Evolutionary conservation across 1,284 basidiomycete species (phyloP).

Genomic region (Volvariella surrecta): DNA sequence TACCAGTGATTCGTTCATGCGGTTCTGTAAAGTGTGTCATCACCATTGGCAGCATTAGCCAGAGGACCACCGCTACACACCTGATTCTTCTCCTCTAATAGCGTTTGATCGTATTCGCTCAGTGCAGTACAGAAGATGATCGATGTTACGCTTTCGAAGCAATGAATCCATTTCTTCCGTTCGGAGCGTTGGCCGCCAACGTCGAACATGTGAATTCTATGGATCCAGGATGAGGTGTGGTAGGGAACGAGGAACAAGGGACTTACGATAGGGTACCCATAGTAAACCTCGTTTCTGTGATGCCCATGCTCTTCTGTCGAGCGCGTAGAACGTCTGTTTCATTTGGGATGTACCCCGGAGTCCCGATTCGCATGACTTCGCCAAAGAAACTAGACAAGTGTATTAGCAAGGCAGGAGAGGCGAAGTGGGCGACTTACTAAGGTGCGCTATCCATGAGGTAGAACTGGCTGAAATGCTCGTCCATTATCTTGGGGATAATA

Average conservation of each 20-base stretch:
- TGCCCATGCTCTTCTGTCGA: conserved; percentile 88
- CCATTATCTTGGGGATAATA: conserved; percentile 81
- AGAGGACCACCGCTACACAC: too few species aligned
- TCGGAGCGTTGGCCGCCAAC: conserved; percentile 92
- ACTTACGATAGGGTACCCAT: conserved; percentile 69
- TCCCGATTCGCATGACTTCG: conserved; percentile 77
- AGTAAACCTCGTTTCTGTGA: conserved; percentile 81
- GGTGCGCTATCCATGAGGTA: conserved; percentile 95
- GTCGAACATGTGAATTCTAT: conserved; percentile 91
- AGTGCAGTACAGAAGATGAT: conserved; percentile 95
- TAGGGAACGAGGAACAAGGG: conserved; percentile 18
- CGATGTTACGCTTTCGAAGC: conserved; percentile 90
- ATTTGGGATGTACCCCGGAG: conserved; percentile 76
- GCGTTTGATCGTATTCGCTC: conserved; percentile 90
- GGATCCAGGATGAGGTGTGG: background rate
- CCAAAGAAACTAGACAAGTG: conserved; percentile 69
- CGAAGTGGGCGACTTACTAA: conserved; percentile 52
- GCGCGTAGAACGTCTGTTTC: conserved; percentile 88
- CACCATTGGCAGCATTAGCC: too few species aligned
- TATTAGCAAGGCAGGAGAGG: too few species aligned
- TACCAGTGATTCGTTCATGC: conserved; percentile 90
- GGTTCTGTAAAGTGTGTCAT: conserved; percentile 55
- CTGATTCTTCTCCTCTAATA: conserved; percentile 74
- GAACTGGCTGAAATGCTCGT: conserved; percentile 77
- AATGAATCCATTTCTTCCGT: conserved; percentile 93